phyloP scores from a whole-genome alignment of 2,329 filamentous ascomycete species.

The Fusarium lyarnte region DNA sequence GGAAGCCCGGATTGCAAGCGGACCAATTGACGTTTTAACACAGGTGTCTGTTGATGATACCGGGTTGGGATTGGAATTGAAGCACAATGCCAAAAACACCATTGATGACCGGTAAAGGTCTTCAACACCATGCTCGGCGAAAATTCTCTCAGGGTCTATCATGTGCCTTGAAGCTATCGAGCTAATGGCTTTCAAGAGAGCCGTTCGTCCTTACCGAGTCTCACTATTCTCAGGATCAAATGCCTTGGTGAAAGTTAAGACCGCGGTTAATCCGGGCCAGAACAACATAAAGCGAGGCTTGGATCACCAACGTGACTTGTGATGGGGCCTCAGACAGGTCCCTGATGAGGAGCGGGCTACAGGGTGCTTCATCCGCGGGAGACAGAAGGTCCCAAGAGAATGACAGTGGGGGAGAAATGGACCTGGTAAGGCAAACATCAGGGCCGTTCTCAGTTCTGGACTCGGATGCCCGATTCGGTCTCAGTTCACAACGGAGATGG shows the following conservation, averaged over 20 bases:
- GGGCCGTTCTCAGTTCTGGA: constrained; percentile 32
- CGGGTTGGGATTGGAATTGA: constrained; percentile 24
- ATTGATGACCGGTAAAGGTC: constrained; percentile 8
- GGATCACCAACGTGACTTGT: constrained; percentile 38
- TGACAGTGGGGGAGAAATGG: constrained; percentile 24
- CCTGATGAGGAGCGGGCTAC: constrained; percentile 39
- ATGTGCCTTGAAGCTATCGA: constrained; percentile 27
- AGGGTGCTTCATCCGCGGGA: constrained; percentile 39
- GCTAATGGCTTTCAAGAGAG: constrained; percentile 12
- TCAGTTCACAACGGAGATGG: constrained; percentile 29
- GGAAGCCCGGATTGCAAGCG: constrained; percentile 28
- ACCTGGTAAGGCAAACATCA: constrained; percentile 11
- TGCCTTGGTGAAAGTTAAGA: constrained; percentile 24
- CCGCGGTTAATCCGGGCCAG: constrained; percentile 38
- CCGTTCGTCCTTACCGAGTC: constrained; percentile 23
- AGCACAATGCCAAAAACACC: constrained; percentile 21
- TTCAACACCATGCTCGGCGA: constrained; percentile 7
- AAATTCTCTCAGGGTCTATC: constrained; percentile 27
- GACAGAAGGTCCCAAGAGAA: constrained; percentile 28
- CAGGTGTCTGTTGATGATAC: constrained; percentile 14
- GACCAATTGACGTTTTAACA: constrained; percentile 27
- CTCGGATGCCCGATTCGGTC: constrained; percentile 29
- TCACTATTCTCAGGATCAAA: constrained; percentile 12
- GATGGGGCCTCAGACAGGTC: constrained; percentile 39
- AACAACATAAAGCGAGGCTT: constrained; percentile 38